Evolutionary conservation across 139 green algal species (phyloP).

Genomic region (Deuterostichococcus epilithicus): DNA sequence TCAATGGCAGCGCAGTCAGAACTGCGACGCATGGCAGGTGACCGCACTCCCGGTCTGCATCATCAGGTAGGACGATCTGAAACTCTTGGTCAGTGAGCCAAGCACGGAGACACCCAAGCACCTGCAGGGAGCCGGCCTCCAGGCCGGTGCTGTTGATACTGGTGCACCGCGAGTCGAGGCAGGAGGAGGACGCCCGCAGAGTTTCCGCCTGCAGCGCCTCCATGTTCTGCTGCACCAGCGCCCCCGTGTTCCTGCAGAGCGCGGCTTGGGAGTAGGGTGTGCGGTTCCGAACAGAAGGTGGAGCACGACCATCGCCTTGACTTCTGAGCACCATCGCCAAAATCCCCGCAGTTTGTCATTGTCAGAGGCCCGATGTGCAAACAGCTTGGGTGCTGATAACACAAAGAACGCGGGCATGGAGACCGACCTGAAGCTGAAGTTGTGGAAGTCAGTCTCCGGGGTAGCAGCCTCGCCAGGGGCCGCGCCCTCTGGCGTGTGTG

Average conservation of each 20-base stretch:
- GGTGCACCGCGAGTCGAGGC: not conserved
- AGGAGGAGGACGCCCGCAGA: not conserved
- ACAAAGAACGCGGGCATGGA: no score
- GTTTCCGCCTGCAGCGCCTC: slow-evolving; percentile 12
- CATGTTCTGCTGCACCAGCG: slow-evolving; percentile 23
- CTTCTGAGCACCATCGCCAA: no score
- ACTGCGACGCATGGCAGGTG: not conserved
- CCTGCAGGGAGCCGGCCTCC: not conserved
- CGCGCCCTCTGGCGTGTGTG: slow-evolving; percentile 12
- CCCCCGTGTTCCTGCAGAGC: slow-evolving; percentile 16
- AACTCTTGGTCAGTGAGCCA: no score
- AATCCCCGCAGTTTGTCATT: no score
- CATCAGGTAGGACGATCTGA: not conserved
- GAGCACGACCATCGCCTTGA: not conserved
- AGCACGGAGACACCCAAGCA: no score
- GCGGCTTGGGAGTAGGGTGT: slow-evolving; percentile 7
- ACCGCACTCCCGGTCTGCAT: not conserved
- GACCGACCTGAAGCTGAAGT: not conserved
- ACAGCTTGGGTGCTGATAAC: not conserved
- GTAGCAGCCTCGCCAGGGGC: slow-evolving; percentile 2
- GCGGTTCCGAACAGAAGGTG: not conserved
- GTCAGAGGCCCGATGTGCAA: not conserved
- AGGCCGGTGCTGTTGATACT: not conserved
- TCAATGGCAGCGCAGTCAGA: no score
- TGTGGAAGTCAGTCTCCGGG: not conserved